Conservation (phyloP, 1,284 basidiomycete genomes). For the Microbotryum saponariae region DNA sequence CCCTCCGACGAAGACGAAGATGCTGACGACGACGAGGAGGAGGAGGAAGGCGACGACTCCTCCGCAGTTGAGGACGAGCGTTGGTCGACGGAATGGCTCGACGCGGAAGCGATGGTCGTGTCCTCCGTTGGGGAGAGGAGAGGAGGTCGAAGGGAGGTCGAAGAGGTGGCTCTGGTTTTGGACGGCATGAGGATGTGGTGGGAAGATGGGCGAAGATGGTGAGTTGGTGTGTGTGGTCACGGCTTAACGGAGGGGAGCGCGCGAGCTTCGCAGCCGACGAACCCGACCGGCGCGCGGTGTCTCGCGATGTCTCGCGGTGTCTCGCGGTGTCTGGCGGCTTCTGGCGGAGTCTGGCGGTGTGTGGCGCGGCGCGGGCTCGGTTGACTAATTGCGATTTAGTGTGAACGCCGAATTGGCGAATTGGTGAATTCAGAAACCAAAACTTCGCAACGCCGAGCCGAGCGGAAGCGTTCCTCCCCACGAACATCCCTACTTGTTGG, state of each 20-base stretch:
- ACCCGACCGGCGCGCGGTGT: no score
- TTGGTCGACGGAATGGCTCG: no score
- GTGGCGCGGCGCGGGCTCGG: no score
- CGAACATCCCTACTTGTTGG: conserved; percentile 3
- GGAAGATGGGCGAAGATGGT: background rate
- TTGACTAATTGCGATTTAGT: no score
- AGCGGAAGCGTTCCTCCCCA: conserved; percentile 8
- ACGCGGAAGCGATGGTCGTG: no score
- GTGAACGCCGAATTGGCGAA: no score
- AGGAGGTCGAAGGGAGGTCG: conserved; percentile 6
- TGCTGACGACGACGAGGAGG: background rate
- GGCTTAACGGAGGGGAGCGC: no score
- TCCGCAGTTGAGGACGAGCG: background rate
- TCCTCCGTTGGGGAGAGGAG: background rate
- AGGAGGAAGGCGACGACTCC: background rate
- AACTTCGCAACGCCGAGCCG: background rate
- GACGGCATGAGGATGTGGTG: background rate
- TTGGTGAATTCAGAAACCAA: no score
- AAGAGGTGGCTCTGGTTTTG: background rate
- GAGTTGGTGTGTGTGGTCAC: background rate
- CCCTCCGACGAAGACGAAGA: background rate
- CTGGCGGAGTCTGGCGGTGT: no score
- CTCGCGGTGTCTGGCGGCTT: no score
- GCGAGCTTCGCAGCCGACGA: no score
- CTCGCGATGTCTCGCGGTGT: no score